phyloP scores from a whole-genome alignment of 805 yeast genomes.

The Ogataea chonburiensis region DNA sequence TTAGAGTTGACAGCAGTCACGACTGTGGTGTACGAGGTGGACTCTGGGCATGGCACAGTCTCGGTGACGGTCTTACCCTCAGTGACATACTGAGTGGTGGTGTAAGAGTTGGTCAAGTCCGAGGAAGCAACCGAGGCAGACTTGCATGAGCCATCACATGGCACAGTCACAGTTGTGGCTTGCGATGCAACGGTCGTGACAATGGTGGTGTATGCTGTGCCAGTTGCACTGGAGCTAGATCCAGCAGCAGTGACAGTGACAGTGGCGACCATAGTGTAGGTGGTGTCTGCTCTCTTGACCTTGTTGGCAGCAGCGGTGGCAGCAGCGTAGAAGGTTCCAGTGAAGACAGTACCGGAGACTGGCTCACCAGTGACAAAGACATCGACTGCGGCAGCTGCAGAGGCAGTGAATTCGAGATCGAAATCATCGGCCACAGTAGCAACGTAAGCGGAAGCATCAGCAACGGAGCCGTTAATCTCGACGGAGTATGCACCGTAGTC shows the following conservation, averaged over 20 bases:
- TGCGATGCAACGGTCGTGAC: slow-evolving; percentile 3
- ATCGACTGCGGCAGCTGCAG: neutral
- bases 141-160: slow-evolving; percentile 15
- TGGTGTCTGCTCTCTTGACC: slow-evolving; percentile 8
- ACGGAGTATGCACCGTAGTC: neutral
- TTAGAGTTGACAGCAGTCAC: slow-evolving; percentile 2
- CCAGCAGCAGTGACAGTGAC: slow-evolving; percentile 7
- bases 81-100: slow-evolving; percentile 11
- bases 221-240: no score
- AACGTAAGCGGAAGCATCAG: neutral
- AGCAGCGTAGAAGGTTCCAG: slow-evolving; percentile 4
- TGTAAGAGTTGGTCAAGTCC: slow-evolving; percentile 14
- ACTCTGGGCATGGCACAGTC: slow-evolving; percentile 5
- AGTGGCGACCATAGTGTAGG: slow-evolving; percentile 9
- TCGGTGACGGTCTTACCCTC: slow-evolving; percentile 13
- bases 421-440: neutral
- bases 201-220: slow-evolving; percentile 12
- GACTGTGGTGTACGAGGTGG: slow-evolving; percentile 7
- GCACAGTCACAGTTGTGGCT: slow-evolving; percentile 20
- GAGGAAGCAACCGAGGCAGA: slow-evolving; percentile 4
- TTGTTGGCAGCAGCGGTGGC: slow-evolving; percentile 3
- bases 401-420: neutral
- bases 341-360: neutral
- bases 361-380: slow-evolving; percentile 3
- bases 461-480: neutral